Conservation (phyloP, 1,284 basidiomycete genomes). For the Mycena citricolor region DNA sequence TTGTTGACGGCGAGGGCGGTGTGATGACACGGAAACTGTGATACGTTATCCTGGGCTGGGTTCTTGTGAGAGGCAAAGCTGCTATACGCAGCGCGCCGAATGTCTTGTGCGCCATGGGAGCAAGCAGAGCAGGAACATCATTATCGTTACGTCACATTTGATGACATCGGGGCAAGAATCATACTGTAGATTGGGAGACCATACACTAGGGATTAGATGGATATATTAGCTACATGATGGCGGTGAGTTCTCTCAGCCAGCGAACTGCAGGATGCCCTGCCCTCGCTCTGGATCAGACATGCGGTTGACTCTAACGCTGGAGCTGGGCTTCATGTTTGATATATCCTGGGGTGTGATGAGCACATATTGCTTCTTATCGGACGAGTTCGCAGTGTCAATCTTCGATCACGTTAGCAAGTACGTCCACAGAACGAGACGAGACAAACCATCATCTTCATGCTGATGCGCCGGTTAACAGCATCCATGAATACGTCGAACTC, state of each 20-base stretch:
- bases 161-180: slow-evolving; percentile 52
- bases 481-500: slow-evolving; percentile 98
- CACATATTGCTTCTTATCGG: slow-evolving; percentile 86
- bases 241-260: slow-evolving; percentile 1
- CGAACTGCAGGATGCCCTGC: slow-evolving; percentile 54
- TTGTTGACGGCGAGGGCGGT: slow-evolving; percentile 6
- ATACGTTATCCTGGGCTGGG: slow-evolving; percentile 34
- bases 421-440: slow-evolving; percentile 5
- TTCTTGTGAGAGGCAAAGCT: slow-evolving; percentile 38
- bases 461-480: slow-evolving; percentile 86
- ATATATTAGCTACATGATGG: slow-evolving; percentile 4
- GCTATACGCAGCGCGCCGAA: slow-evolving; percentile 35
- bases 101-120: slow-evolving; percentile 6
- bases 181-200: slow-evolving; percentile 40
- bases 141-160: slow-evolving; percentile 1
- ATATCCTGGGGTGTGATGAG: slow-evolving; percentile 90
- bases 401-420: slow-evolving; percentile 31
- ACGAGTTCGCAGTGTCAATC: slow-evolving; percentile 85
- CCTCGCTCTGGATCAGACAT: slow-evolving; percentile 81
- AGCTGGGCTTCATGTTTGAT: slow-evolving; percentile 62
- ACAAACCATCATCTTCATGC: slow-evolving; percentile 89
- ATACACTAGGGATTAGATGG: slow-evolving; percentile 24
- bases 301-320: slow-evolving; percentile 67
- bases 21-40: slow-evolving; percentile 44
- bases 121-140: slow-evolving; percentile 4